phyloP scores from a whole-genome alignment of 768 basidiomycete species.

The Antrodiella citrinella region DNA sequence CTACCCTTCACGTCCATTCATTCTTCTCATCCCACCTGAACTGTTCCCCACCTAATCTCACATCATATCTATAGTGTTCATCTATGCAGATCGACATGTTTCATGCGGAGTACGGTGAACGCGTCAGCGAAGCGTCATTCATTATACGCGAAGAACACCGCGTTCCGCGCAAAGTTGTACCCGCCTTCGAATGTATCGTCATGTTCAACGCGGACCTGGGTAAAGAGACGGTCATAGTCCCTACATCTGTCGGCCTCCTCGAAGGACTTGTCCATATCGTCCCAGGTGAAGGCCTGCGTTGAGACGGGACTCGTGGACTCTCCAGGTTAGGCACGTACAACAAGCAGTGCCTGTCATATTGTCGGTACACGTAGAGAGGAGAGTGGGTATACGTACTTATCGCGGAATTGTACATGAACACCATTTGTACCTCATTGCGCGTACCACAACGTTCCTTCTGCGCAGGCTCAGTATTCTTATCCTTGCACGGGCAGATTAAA shows the following conservation, averaged over 20 bases:
- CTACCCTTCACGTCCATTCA: slow-evolving; percentile 57
- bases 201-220: slow-evolving; percentile 21
- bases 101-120: slow-evolving; percentile 44
- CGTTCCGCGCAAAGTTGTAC: slow-evolving; percentile 44
- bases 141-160: slow-evolving; percentile 60
- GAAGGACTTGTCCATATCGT: slow-evolving; percentile 68
- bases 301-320: slow-evolving; percentile 58
- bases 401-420: too few relatives aligned
- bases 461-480: too few relatives aligned
- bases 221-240: slow-evolving; percentile 35
- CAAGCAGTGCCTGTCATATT: slow-evolving; percentile 48
- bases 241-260: slow-evolving; percentile 60
- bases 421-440: too few relatives aligned
- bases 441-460: too few relatives aligned
- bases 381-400: slow-evolving; percentile 34
- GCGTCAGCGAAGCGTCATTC: slow-evolving; percentile 47
- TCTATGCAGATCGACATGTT: slow-evolving; percentile 53
- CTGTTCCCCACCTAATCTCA: slow-evolving; percentile 57
- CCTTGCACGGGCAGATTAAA: too few relatives aligned
- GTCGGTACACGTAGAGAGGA: neutral
- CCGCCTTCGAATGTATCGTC: slow-evolving; percentile 59
- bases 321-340: slow-evolving; percentile 55
- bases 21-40: slow-evolving; percentile 61
- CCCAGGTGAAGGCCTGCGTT: slow-evolving; percentile 61
- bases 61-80: slow-evolving; percentile 43